phyloP scores from a whole-genome alignment of 352 stramenopile genomes.

The Achlya hypogyna region DNA sequence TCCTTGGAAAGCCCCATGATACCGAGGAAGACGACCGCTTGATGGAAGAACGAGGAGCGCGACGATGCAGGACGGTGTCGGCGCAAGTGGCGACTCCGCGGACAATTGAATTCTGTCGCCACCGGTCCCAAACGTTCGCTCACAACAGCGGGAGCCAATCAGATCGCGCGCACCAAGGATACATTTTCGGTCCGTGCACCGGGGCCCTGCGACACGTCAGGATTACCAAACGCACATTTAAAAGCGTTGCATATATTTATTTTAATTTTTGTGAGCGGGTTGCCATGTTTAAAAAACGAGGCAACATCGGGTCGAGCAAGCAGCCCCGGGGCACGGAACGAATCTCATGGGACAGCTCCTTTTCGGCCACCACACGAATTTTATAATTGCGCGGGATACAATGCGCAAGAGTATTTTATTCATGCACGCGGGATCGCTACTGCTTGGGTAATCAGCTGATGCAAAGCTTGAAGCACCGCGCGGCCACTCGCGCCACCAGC shows the following conservation, averaged over 20 bases:
- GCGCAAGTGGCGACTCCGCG: not conserved
- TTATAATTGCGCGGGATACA: not conserved
- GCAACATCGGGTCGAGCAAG: not conserved
- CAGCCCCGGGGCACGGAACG: not conserved
- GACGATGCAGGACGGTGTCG: not conserved
- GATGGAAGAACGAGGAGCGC: not conserved
- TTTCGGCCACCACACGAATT: not conserved
- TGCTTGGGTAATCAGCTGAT: not conserved
- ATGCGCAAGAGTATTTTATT: not conserved
- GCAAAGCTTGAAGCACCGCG: constrained; percentile 1
- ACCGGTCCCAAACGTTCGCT: constrained; percentile 2
- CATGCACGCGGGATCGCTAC: too few species aligned
- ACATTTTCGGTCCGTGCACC: not conserved
- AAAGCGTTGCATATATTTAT: not conserved
- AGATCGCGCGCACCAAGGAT: not conserved
- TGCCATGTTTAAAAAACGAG: too few species aligned
- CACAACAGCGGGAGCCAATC: not conserved
- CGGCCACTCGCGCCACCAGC: not conserved
- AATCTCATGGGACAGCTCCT: constrained; percentile 2
- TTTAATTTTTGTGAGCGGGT: too few species aligned
- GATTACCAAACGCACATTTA: not conserved
- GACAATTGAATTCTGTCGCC: constrained; percentile 4
- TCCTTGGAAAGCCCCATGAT: constrained; percentile 12
- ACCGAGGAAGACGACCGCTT: too few species aligned
- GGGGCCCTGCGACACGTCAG: not conserved